Conservation (phyloP, 23 red algal genomes). For the Gracilaria domingensis region DNA sequence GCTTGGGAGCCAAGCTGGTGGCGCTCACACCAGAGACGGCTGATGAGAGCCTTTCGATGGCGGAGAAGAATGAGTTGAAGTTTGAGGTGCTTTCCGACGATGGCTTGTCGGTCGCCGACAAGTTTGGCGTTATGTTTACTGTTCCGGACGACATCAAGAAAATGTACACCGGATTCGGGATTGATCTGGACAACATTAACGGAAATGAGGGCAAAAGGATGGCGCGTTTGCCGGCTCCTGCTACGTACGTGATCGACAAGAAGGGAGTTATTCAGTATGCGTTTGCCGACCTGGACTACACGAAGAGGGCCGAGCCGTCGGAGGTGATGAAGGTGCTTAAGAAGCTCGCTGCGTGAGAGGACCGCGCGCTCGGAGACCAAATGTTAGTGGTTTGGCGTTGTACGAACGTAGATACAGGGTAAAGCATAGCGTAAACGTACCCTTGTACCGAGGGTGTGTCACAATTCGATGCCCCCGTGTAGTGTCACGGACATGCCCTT, state of each 20-base stretch:
- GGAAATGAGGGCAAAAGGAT: constrained; percentile 42
- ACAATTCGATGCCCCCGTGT: no score
- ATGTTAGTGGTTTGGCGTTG: neutral
- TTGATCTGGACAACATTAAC: constrained; percentile 40
- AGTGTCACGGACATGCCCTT: no score
- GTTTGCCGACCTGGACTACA: constrained; percentile 52
- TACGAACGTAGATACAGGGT: no score
- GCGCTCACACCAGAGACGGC: constrained; percentile 43
- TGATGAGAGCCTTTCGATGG: constrained; percentile 37
- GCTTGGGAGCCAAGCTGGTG: constrained; percentile 9
- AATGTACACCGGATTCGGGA: constrained; percentile 12
- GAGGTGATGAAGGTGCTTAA: constrained; percentile 44
- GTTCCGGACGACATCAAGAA: constrained; percentile 44
- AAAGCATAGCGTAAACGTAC: no score
- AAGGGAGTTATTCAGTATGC: constrained; percentile 1
- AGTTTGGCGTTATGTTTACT: constrained; percentile 40
- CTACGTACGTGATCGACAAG: constrained; percentile 49
- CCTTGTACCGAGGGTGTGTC: no score
- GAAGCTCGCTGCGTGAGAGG: neutral
- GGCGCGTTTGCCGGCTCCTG: constrained; percentile 39
- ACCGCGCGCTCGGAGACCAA: neutral
- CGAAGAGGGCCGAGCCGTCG: constrained; percentile 30
- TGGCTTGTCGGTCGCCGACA: constrained; percentile 25
- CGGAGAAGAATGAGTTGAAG: constrained; percentile 33
- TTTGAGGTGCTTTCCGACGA: constrained; percentile 58